Evolutionary conservation across 352 stramenopile genomes (phyloP), one percentile per base, ranked within the genome.

Genomic region (Pythium aristosporum): DNA sequence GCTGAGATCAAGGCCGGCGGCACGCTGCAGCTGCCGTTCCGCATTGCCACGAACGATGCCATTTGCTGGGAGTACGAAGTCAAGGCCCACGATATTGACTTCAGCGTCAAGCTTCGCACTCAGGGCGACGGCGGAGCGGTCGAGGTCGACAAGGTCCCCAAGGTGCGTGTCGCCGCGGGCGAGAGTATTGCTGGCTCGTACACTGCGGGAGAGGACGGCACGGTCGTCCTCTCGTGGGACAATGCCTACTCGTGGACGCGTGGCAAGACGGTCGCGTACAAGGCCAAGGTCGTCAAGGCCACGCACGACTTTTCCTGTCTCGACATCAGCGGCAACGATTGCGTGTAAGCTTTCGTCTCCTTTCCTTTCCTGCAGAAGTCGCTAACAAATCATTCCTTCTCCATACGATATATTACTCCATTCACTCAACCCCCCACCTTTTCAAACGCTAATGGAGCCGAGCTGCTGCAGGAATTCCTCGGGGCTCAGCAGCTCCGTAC

Each of bases 401-500:
- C 32, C 18, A 43, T 44, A 30, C n/a, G 8, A 42, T 65, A 5
- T 61, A 36, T 53, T 52, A 12, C 28, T 55, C 36, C 21, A 41
- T 39, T 36, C 44, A 46, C 39, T 46, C 39, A 9, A 8, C 37
- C 12, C 49, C 34, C 36, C 18, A 39, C 34, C 8, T 4, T 39
- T 39, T 76, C 75, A 92, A 39, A 80, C 70, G 48, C 69, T 74
- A 51, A 92, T 92, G 23, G 73, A 80, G 52, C 75, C 80, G 50
- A 97, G 82, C 65, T 97, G 90, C 41, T 88, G 65, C 63, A 97
- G 74, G 70, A 97, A 97, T n/a, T 84, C 80, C 54, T 97, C 85
- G 1, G 89, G 84, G 42, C 90, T 95, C 49, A 97, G 64, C 49
- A 97, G 65, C 69, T 97, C 90, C 30, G 90, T 97, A 63, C 88